Evolutionary conservation across 2,329 filamentous ascomycete species (phyloP).

Genomic region (Chrysosporium keratinophilum): DNA sequence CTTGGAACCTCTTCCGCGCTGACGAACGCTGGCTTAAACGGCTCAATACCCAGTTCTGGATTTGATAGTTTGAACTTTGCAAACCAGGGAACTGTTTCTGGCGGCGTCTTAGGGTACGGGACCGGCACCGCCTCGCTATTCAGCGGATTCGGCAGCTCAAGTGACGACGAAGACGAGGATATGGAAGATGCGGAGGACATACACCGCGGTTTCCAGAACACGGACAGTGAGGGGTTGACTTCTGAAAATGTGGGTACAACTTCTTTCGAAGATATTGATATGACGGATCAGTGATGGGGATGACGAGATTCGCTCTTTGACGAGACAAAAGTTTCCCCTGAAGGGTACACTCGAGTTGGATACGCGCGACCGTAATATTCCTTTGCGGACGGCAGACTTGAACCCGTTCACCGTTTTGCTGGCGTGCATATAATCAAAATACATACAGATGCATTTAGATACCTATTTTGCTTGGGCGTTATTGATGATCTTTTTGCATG

Average conservation of each 20-base stretch:
- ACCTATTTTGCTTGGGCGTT: slow-evolving; percentile 3
- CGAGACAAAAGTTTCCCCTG: background rate
- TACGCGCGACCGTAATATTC: background rate
- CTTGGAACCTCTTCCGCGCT: slow-evolving; percentile 55
- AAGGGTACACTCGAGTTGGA: slow-evolving; percentile 15
- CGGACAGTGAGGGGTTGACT: slow-evolving; percentile 39
- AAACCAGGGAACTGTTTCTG: slow-evolving; percentile 55
- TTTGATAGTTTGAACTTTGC: slow-evolving; percentile 54
- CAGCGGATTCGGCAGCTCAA: slow-evolving; percentile 87
- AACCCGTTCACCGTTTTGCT: slow-evolving; percentile 9
- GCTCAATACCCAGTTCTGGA: slow-evolving; percentile 41
- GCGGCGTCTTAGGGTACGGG: slow-evolving; percentile 61
- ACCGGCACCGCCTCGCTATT: slow-evolving; percentile 57
- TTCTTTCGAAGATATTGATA: slow-evolving; percentile 52
- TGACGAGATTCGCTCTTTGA: background rate
- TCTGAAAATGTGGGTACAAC: slow-evolving; percentile 57
- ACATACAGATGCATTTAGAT: background rate
- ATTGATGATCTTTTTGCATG: slow-evolving; percentile 5
- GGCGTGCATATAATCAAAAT: slow-evolving; percentile 1
- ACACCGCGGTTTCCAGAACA: slow-evolving; percentile 25
- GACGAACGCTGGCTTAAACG: slow-evolving; percentile 70
- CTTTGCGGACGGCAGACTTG: background rate
- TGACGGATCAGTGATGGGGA: slow-evolving; percentile 45
- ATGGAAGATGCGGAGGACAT: slow-evolving; percentile 59
- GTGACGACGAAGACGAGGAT: slow-evolving; percentile 92